These are phyloP conservation scores for Simplicillium aogashimaense DNA, from an alignment of 2,329 filamentous ascomycete species.

Conservation along the genomic window DNA sequence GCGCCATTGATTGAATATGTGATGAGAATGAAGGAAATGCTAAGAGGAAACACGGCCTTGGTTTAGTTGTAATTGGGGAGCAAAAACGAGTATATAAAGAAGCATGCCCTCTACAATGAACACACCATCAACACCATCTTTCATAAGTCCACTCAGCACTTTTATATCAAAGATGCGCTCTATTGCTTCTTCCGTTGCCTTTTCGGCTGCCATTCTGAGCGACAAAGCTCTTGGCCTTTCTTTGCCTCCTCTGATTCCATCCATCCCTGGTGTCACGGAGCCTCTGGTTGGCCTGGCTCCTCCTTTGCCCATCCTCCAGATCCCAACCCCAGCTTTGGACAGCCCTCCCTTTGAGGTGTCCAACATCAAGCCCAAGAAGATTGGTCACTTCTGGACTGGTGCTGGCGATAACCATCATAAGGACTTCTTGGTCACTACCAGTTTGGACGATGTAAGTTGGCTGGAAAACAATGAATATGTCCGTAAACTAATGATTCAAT, in stretches of 20 bases:
- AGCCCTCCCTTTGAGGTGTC: constrained; percentile 41
- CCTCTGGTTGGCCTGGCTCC: constrained; percentile 38
- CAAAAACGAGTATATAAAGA: too few species aligned
- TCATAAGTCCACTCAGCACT: too few species aligned
- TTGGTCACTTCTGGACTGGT: constrained; percentile 55
- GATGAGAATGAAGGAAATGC: too few species aligned
- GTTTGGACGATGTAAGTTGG: constrained; percentile 41
- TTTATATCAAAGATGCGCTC: too few species aligned
- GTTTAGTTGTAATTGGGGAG: too few species aligned
- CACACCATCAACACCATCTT: too few species aligned
- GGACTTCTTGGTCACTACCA: constrained; percentile 48
- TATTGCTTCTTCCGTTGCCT: too few species aligned
- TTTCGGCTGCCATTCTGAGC: too few species aligned
- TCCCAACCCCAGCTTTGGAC: constrained; percentile 47
- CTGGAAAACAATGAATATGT: neutral
- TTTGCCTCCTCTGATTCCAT: constrained; percentile 46
- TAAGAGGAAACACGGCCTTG: too few species aligned
- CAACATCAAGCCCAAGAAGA: constrained; percentile 53
- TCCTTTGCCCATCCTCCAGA: constrained; percentile 47
- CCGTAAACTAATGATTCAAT: constrained; percentile 3
- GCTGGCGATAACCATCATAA: constrained; percentile 50
- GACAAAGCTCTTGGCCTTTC: constrained; percentile 19
- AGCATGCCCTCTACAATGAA: too few species aligned
- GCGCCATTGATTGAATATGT: too few species aligned
- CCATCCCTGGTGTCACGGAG: constrained; percentile 49